Evolutionary conservation across 1,284 basidiomycete species (phyloP).

Genomic region (Pholiota adiposa): DNA sequence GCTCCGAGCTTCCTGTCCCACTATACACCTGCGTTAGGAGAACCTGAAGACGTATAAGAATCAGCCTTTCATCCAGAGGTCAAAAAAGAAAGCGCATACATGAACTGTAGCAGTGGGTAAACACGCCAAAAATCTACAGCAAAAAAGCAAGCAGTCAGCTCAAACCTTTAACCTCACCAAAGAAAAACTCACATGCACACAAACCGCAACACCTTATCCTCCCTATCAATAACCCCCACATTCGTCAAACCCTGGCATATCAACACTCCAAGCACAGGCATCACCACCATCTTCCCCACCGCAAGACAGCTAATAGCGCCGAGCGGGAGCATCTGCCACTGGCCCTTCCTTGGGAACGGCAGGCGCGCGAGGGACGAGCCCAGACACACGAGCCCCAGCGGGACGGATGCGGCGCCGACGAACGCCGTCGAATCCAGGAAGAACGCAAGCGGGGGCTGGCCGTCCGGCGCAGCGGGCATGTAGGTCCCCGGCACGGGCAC

Average conservation of each 20-base stretch:
- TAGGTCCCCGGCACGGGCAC: slow-evolving; percentile 48
- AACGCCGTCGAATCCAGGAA: slow-evolving; percentile 69
- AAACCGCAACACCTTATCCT: slow-evolving; percentile 68
- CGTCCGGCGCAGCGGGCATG: slow-evolving; percentile 73
- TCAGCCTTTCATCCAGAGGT: too few species aligned
- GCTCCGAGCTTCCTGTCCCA: slow-evolving; percentile 64
- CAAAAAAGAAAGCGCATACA: slow-evolving; percentile 1
- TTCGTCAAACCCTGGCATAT: slow-evolving; percentile 58
- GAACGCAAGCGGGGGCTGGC: slow-evolving; percentile 74
- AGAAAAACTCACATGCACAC: slow-evolving; percentile 64
- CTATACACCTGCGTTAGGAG: slow-evolving; percentile 70
- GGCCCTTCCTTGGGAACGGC: slow-evolving; percentile 49
- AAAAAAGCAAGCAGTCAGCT: neutral
- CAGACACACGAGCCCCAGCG: slow-evolving; percentile 72
- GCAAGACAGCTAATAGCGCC: slow-evolving; percentile 69
- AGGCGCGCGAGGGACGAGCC: slow-evolving; percentile 78
- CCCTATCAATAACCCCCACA: slow-evolving; percentile 50
- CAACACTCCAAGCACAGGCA: slow-evolving; percentile 72
- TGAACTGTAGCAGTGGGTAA: slow-evolving; percentile 67
- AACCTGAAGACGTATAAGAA: slow-evolving; percentile 39
- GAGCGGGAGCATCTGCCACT: slow-evolving; percentile 62
- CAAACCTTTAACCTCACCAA: neutral
- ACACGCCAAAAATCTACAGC: slow-evolving; percentile 61
- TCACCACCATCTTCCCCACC: slow-evolving; percentile 64
- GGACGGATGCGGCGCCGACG: slow-evolving; percentile 74